Base-by-base conservation (phyloP, 345 rosid genomes). In the Lepidium aucheri region DNA sequence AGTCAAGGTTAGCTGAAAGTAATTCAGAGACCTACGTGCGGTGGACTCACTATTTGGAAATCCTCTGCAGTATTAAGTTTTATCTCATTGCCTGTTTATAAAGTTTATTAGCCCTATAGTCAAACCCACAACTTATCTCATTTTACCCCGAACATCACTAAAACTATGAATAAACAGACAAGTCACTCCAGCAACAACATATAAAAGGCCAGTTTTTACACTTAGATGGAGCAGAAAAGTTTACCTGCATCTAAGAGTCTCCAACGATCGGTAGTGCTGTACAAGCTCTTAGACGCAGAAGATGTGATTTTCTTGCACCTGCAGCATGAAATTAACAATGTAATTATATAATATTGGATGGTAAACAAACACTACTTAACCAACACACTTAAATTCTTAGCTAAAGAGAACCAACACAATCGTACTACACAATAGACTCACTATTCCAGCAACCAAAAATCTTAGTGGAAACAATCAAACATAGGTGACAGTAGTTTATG, bases 191-290 rank as follows among this genome's bases (percentile, higher is more conserved):
- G 18, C 5, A 38, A 50, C 36, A 60, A 38, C 5, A 20, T 0
- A 20, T 4, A 0, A 54, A 38, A 8, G 26, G 26, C 3, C 26
- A 41, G 53, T 51, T 18, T 11, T 2, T 45, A 18, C 5, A 46
- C 8, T 15, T 40, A 42, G 5, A 46, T 11, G n/a, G 12, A 56
- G 53, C 12, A 24, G 12, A 34, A 68, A 28, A 42, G 1, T 43
- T 26, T 93, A 93, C 96, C 97, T 94, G 79, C 84, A 85, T 88
- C 98, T 86, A 70, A 93, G 58, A 20, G 90, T 86, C 65, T 82
- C 83, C 79, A 93, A 76, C 0, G 79, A 86, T 47, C 68, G 83
- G 74, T 97, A 90, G 63, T 80, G 79, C 49, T 69, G 83, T 42
- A 86, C 76, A 50, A 90, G 81, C 65, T 83, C 86, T 57, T 82